Evolutionary conservation across 2,329 filamentous ascomycete genomes (phyloP), one percentile per base, ranked within the genome.

Genomic region (Exophiala calicioides): DNA sequence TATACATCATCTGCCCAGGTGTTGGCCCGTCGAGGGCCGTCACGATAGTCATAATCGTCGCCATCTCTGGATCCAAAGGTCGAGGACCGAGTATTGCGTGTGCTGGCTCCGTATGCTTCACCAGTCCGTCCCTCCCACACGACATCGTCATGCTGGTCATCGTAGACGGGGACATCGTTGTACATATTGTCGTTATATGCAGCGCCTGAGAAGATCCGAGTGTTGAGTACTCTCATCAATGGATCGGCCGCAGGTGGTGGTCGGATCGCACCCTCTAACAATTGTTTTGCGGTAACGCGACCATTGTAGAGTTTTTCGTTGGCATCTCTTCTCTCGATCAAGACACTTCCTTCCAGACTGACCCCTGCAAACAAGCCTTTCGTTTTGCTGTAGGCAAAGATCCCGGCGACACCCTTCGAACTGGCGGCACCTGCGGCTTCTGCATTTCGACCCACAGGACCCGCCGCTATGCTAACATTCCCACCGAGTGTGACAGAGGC

Each of bases 361-460:
- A 98, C 90, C 64, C 93, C 93, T 4, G 93, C 93, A 60, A 98
- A 98, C 23, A 98, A 74, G 15, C 93, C 93, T 74, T 96, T 97
- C 9, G 93, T 98, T 73, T 96, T 97, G 66, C 86, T 93, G 76
- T 98, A 98, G 62, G 88, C 88, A 75, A 98, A 98, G 38, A 98
- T 85, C 42, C 88, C 93, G 0, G 90, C 87, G 6, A 97, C 86
- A 54, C 89, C 84, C 73, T 84, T 91, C 55, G 95, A 77, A 58
- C 88, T 95, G 5, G 93, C 93, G 10, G 90, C 91, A 55, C 93
- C 93, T 26, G 93, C 91, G 9, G 93, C 93, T 69, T 98, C 93
- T 34, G 91, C 93, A 68, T 96, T 97, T 61, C 93, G 81, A 44
- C 93, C 93, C 19, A 98, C 81, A 0, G 93, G 93, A 1, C 93